Evolutionary conservation across 73 alveolate species (phyloP).

Genomic region (Breviolum minutum): DNA sequence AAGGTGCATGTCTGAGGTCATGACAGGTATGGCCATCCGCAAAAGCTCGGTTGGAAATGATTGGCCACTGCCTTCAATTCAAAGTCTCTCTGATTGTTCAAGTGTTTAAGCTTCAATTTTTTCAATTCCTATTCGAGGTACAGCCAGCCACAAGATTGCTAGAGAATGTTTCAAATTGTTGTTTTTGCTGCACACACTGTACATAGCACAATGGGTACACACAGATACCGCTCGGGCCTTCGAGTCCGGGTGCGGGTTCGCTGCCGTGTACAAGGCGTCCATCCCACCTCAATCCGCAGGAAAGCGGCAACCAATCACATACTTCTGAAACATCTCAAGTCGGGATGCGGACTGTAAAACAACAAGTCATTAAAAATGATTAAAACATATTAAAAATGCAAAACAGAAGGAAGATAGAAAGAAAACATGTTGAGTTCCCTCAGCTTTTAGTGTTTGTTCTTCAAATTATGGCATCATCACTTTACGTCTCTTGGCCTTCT

Average conservation of each 20-base stretch:
- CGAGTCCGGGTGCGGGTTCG: slow-evolving; percentile 66
- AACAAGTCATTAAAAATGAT: neutral
- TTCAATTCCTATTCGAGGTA: neutral
- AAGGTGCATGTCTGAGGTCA: neutral
- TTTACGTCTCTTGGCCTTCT: too few species aligned
- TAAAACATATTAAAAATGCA: neutral
- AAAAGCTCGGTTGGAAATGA: slow-evolving; percentile 27
- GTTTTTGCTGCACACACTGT: too few species aligned
- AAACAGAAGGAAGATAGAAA: neutral
- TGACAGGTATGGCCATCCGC: slow-evolving; percentile 79
- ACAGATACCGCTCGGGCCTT: neutral
- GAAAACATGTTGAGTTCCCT: neutral
- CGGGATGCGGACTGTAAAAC: too few species aligned
- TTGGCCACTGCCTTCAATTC: neutral
- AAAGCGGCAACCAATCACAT: neutral
- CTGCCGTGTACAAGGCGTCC: slow-evolving; percentile 83
- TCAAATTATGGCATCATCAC: too few species aligned
- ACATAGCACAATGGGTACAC: too few species aligned
- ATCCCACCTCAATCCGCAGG: slow-evolving; percentile 36
- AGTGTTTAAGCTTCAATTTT: too few species aligned
- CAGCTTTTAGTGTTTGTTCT: too few species aligned
- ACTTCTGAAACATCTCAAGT: too few species aligned
- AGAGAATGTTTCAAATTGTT: too few species aligned
- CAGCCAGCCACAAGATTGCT: neutral
- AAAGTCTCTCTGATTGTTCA: too few species aligned